A percentile compares a stretch with the other conserved stretches of the same genome.
These are phyloP conservation scores for Phtheirospermum japonicum DNA, from an alignment of 257 asterid genomes.

Conservation along the genomic window DNA sequence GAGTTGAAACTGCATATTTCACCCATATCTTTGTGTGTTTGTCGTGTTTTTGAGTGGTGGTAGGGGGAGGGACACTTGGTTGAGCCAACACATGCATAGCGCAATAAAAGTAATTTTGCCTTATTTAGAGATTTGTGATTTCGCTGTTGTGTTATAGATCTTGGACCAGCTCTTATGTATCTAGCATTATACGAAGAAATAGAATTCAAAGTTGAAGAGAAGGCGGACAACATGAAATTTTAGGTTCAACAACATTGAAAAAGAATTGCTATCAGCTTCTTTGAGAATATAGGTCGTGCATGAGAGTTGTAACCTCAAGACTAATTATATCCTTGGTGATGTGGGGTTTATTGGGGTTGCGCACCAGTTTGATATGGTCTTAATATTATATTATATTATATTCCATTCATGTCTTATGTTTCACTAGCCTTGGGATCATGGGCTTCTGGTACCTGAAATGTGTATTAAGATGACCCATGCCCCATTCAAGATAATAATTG, in stretches of 20 bases:
- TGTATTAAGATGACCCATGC: not conserved
- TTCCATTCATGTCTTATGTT: not conserved
- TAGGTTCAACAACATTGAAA: not conserved
- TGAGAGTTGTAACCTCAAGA: conserved; percentile 3
- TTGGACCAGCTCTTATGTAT: not conserved
- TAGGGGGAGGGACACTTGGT: not conserved
- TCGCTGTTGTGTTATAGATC: conserved; percentile 5
- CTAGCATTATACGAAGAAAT: not conserved
- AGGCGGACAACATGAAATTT: not conserved
- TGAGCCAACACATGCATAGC: not conserved
- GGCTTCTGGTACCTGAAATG: conserved; percentile 9
- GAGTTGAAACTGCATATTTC: not conserved
- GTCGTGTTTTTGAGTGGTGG: not conserved
- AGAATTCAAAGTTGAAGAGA: not conserved
- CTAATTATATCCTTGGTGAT: not conserved
- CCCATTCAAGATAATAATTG: conserved; percentile 8
- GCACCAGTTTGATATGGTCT: not conserved
- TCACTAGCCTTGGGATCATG: conserved; percentile 3
- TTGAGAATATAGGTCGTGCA: not conserved
- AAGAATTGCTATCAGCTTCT: not conserved
- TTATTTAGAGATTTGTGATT: not conserved
- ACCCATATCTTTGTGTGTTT: not conserved
- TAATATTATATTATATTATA: not conserved
- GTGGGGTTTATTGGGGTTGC: not conserved
- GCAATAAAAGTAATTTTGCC: conserved; percentile 3